Conservation (phyloP, 768 basidiomycete species). For the Boletus vermiculosoides region DNA sequence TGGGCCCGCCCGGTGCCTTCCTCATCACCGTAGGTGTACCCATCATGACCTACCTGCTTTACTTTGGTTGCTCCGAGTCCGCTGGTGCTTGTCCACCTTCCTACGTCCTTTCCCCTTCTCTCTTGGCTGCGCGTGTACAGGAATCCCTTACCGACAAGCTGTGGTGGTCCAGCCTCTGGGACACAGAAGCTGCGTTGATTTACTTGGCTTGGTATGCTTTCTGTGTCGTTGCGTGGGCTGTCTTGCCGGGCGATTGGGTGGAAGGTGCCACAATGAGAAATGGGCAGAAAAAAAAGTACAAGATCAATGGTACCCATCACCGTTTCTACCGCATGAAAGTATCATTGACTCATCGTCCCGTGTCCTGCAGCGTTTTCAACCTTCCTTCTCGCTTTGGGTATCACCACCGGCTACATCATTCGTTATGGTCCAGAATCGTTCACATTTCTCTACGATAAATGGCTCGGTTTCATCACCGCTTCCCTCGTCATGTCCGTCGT, state of each 20-base stretch:
- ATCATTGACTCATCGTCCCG: neutral
- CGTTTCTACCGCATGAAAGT: neutral
- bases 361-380: conserved; percentile 73
- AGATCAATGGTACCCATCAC: conserved; percentile 79
- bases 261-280: conserved; percentile 70
- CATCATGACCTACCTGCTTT: conserved; percentile 67
- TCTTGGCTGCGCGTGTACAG: conserved; percentile 38
- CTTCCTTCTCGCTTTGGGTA: conserved; percentile 75
- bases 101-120: conserved; percentile 35
- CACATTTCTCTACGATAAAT: conserved; percentile 90
- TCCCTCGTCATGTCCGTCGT: conserved; percentile 72
- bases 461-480: conserved; percentile 85
- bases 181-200: conserved; percentile 67
- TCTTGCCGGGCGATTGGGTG: conserved; percentile 74
- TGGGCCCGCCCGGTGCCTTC: conserved; percentile 77
- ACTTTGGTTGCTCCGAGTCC: conserved; percentile 72
- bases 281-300: conserved; percentile 80
- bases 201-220: conserved; percentile 94
- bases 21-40: conserved; percentile 72
- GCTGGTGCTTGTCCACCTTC: conserved; percentile 69
- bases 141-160: conserved; percentile 44
- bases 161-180: conserved; percentile 83
- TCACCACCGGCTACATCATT: conserved; percentile 65
- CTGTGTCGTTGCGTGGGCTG: conserved; percentile 74
- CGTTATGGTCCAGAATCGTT: conserved; percentile 76